phyloP scores from a whole-genome alignment of 768 basidiomycete species.

The Steccherinum ochraceum region DNA sequence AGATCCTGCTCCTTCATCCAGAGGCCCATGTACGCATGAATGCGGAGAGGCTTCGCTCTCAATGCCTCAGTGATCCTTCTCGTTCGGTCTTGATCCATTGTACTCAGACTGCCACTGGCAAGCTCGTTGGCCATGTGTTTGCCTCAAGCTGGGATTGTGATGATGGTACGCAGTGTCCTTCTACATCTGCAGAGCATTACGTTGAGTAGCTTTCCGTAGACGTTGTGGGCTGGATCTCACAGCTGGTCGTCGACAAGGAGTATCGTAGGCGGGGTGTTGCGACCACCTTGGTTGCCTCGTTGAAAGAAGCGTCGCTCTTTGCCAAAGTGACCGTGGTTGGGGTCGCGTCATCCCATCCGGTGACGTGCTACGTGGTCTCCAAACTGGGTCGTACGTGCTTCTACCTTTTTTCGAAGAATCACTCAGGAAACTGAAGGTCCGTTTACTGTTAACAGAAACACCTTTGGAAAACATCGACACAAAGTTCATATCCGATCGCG shows the following conservation, averaged over 20 bases:
- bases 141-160: conserved; percentile 25
- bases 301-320: conserved; percentile 14
- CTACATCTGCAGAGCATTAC: not conserved
- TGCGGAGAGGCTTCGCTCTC: conserved; percentile 1
- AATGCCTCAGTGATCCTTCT: conserved; percentile 10
- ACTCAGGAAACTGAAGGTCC: too few species aligned
- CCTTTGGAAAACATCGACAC: not conserved
- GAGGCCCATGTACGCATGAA: conserved; percentile 8
- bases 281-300: conserved; percentile 20
- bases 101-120: not conserved
- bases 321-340: conserved; percentile 20
- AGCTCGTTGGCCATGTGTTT: conserved; percentile 26
- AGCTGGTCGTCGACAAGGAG: conserved; percentile 25
- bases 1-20: not conserved
- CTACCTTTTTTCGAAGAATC: not conserved
- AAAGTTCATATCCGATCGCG: conserved; percentile 18
- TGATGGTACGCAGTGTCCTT: conserved; percentile 9
- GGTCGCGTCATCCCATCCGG: conserved; percentile 27
- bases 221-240: conserved; percentile 27
- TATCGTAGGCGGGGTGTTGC: conserved; percentile 25
- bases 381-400: conserved; percentile 22
- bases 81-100: conserved; percentile 18
- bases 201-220: conserved; percentile 7
- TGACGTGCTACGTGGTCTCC: conserved; percentile 21
- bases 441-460: too few species aligned